Base-by-base conservation (phyloP, 108 stramenopile genomes). In the Cyclotella kingstonii region DNA sequence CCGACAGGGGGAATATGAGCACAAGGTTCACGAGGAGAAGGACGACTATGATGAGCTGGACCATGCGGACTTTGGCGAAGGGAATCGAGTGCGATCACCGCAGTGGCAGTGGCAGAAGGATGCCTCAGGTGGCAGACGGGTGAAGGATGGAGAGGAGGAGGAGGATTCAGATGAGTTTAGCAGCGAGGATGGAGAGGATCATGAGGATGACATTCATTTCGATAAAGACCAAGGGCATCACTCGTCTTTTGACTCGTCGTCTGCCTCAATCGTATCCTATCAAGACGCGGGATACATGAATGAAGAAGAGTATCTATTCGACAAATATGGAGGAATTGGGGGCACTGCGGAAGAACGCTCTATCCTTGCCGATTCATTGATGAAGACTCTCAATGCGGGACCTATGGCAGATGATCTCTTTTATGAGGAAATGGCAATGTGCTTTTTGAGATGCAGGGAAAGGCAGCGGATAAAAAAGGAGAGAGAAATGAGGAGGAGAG, bases 361-460 rank as follows among this genome's bases (percentile, higher is more conserved):
- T 27, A 47, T 54, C 27, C 40, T 73, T 18, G 71, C 71, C 19
- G 56, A 59, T 31, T 63, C 71, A 28, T 34, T 73, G 26, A 44
- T 44, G 33, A 63, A 73, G 29, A 73, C 71, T 3, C 57, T 73
- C 14, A 62, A 73, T 31, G 71, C 65, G 6, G 71, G 71, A 11
- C 71, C 71, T 3, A 73, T 73, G 71, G 71, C 71, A 29, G 71
- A 73, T 35, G 63, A 64, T 54, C 42, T 73, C 19, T 73, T 73
- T 43, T 73, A 73, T 21, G 71, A 73, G 48, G 71, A 73, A 47
- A 63, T 73, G 63, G 71, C 71, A 26, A 73, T 73, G 71, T 73
- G 71, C 35, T 73, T 73, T 53, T 60, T 73, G 41, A 40, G 71
- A 33, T 73, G 71, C 30, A 39, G 71, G 42, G 71, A 73, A 36